Evolutionary conservation across 2,329 filamentous ascomycete species (phyloP), one percentile per base, ranked within the genome.

Genomic region (Grosmannia serpens): DNA sequence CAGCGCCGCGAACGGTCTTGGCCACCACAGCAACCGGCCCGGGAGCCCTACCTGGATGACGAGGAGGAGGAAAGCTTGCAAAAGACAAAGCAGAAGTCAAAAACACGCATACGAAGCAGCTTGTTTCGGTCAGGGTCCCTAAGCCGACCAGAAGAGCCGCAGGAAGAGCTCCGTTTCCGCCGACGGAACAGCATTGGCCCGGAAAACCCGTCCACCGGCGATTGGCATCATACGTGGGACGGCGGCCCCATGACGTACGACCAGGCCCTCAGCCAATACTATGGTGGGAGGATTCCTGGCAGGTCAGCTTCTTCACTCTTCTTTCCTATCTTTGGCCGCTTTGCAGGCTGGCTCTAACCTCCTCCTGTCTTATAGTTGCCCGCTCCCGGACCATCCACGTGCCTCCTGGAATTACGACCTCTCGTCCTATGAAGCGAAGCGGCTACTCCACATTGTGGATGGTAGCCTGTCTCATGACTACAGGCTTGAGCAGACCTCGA

Each of bases 361-460:
- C 8, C 26, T 17, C 58, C 26, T 9, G 17, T 64, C 53, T 9
- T 22, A 53, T 56, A 75, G 70, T 53, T 67, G 69, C 64, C 67
- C 70, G 27, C 60, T 65, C 27, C 58, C 65, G 47, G 66, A 68
- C 38, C 65, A 65, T 27, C 69, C 69, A 46, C 73, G 70, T 53
- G 65, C 69, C 6, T 76, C 74, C 6, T 72, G 72, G 63, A 74
- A 73, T 59, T 75, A 77, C 65, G 71, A 77, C 59, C 60, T 73
- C 55, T 67, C 67, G 31, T 75, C 75, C 29, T 77, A 78, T 64
- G 74, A 75, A 63, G 71, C 74, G n/a, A 71, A 74, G 61, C 71
- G 74, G 8, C 63, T 77, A 10, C 64, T 77, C 46, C 73, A 74
- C 56, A 64, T 75, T 33, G 67, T 67, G 20, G 73, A 73, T 60